phyloP scores from a whole-genome alignment of 371 early-diverging fungal genomes.

The Mucor piriformis region DNA sequence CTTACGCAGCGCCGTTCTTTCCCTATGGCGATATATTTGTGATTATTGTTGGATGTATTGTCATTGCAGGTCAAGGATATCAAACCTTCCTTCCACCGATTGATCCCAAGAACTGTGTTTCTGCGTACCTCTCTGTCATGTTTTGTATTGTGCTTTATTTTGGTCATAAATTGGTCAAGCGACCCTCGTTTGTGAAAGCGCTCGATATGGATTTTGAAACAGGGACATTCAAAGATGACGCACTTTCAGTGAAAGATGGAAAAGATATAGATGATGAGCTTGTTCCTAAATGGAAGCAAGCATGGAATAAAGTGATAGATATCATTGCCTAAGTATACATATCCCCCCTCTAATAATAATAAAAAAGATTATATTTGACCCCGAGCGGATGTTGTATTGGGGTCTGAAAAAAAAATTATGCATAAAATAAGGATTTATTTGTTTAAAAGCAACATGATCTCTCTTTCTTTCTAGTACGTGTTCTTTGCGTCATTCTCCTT shows the following conservation, averaged over 20 bases:
- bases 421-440: neutral
- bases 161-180: conserved; percentile 46
- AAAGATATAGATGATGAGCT: conserved; percentile 16
- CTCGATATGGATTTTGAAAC: conserved; percentile 42
- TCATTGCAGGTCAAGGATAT: conserved; percentile 69
- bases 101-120: conserved; percentile 37
- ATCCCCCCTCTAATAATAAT: neutral
- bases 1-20: conserved; percentile 70
- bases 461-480: conserved; percentile 56
- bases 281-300: conserved; percentile 23
- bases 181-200: conserved; percentile 28
- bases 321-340: conserved; percentile 21
- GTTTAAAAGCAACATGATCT: conserved; percentile 55
- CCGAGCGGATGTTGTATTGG: too few relatives aligned
- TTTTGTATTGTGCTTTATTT: conserved; percentile 51
- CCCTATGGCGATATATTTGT: conserved; percentile 74
- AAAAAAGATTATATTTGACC: too few relatives aligned
- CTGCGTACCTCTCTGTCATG: conserved; percentile 50
- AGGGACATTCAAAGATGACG: conserved; percentile 23
- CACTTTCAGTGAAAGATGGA: conserved; percentile 17
- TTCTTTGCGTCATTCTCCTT: conserved; percentile 64
- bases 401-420: neutral
- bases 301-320: conserved; percentile 11
- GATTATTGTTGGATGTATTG: conserved; percentile 54
- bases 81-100: conserved; percentile 47